Conservation (phyloP, 2,329 filamentous ascomycete species). For the Ophiostoma novo-ulmi region DNA sequence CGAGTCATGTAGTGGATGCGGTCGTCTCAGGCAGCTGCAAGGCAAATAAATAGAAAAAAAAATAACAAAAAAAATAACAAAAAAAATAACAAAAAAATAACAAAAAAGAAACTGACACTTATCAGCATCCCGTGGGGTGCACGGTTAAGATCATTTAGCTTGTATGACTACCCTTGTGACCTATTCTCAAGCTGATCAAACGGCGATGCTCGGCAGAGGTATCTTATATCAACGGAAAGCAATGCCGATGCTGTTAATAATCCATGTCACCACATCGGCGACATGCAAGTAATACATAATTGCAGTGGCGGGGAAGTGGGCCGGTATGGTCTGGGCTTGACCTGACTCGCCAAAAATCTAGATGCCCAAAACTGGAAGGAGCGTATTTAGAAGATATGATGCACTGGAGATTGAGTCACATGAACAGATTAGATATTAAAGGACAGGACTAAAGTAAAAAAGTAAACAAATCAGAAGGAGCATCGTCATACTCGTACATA, state of each 20-base stretch:
- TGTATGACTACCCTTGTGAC: background rate
- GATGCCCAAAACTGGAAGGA: background rate
- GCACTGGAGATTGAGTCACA: background rate
- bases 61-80: too few species aligned
- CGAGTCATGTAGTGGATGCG: conserved; percentile 1
- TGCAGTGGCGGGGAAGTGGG: conserved; percentile 7
- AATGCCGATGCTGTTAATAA: background rate
- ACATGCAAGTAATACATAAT: background rate
- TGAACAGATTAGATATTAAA: background rate
- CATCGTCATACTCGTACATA: background rate
- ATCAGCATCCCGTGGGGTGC: background rate
- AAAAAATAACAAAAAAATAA: too few species aligned
- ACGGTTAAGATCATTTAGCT: background rate
- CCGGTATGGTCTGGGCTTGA: background rate
- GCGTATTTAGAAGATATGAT: background rate
- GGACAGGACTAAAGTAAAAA: background rate
- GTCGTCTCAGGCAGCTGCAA: background rate
- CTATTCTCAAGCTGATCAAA: background rate
- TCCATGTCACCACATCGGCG: background rate
- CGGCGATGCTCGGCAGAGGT: background rate
- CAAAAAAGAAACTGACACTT: background rate
- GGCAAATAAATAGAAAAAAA: background rate
- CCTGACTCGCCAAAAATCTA: background rate
- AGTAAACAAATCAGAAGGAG: background rate
- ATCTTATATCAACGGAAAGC: background rate